Evolutionary conservation across 768 basidiomycete genomes (phyloP), one percentile per base, ranked within the genome.

Genomic region (Psilocybe tampanensis): DNA sequence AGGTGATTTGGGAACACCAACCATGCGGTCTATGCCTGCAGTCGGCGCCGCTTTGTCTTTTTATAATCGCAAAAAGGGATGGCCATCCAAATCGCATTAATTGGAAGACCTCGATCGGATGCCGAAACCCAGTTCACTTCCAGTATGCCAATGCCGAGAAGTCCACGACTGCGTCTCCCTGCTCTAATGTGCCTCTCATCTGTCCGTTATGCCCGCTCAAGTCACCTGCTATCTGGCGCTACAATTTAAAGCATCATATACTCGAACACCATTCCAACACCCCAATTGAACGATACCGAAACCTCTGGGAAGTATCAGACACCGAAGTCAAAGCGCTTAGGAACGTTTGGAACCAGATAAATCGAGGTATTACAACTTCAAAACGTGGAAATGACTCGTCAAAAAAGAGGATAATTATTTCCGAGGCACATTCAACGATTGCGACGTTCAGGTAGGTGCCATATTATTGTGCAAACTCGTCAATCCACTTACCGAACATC

Each of bases 11-110:
- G 4, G 39, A 50, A n/a, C 22, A 36, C 3, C 52, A 64, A 17
- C 65, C 58, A 1, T 72, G 71, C 47, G 67, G 70, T 3, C 47
- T 72, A 2, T 72, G 69, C 52, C 61, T 67, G 19, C 56, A 63
- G 9, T 61, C 66, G 2, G 34, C 56, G 18, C 56, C 63, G 18
- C 36, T 52, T 5, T 69, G 68, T 51, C 23, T 41, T 26, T 62
- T 62, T 43, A 59, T 54, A 33, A 43, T 69, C 34, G 55, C 26
- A 18, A 70, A 70, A 54, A 60, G 63, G 1, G 61, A 54, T 44
- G 64, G 67, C 0, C 52, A 32, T 17, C 52, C 43, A 19, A 15
- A 51, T 12, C 44, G 43, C 23, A 54, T 70, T 8, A 58, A 70
- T 50, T 23, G 32, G 24, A 36, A 24, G 26, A 22, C 8, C 17